Conservation (phyloP, 2,329 filamentous ascomycete genomes). For the Chrysoporthe deuterocubensis region DNA sequence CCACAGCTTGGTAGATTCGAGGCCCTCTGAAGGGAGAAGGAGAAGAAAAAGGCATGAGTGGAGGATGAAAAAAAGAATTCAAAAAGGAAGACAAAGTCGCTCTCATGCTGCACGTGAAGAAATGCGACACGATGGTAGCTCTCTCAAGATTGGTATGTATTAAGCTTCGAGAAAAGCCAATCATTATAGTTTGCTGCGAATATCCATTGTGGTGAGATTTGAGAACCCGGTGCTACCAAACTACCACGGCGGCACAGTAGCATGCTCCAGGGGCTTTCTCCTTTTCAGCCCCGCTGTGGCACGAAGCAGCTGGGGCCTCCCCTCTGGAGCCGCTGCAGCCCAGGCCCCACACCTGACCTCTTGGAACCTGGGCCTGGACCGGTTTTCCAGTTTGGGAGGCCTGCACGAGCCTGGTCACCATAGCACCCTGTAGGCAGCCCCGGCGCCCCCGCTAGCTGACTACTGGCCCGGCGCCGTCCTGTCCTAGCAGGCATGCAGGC, state of each 20-base stretch:
- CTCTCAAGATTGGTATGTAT: background rate
- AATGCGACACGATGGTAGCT: background rate
- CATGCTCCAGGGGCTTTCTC: constrained; percentile 1
- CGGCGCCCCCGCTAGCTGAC: background rate
- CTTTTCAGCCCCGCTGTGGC: constrained; percentile 18
- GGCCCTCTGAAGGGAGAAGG: background rate
- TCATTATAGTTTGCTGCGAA: background rate
- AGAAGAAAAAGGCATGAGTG: background rate
- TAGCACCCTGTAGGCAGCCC: background rate
- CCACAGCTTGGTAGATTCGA: background rate
- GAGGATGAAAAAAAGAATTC: background rate
- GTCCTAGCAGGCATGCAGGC: background rate
- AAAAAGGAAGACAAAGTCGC: background rate
- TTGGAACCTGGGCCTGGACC: constrained; percentile 6
- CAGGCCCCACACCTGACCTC: constrained; percentile 4
- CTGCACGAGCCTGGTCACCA: background rate
- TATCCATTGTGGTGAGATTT: background rate
- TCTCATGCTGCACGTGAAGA: background rate
- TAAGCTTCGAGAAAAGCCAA: background rate
- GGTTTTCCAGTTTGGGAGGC: constrained; percentile 5
- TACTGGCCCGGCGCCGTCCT: background rate
- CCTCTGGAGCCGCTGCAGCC: background rate
- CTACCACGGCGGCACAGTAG: background rate
- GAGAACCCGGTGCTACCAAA: background rate
- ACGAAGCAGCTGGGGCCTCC: constrained; percentile 3